A percentile compares a stretch with the other conserved stretches of the same genome.
Evolutionary conservation across 23 red algal genomes (phyloP).

Genomic region (Cyanidium caldarium): DNA sequence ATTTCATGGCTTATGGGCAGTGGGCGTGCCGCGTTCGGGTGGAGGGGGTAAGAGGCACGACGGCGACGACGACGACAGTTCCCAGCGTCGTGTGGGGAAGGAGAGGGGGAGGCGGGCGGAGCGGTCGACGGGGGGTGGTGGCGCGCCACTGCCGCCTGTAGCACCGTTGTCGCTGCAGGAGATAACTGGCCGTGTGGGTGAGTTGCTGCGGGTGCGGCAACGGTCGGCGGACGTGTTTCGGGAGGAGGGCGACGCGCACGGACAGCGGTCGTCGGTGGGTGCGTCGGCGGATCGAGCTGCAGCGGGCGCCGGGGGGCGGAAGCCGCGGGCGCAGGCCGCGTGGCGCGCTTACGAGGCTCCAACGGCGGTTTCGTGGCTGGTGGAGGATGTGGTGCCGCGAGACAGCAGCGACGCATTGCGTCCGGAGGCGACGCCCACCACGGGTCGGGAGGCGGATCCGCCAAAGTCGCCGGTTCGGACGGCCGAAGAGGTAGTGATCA

Average conservation of each 20-base stretch:
- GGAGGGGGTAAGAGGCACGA: no score
- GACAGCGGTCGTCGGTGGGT: no score
- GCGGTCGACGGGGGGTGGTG: no score
- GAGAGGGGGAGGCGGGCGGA: no score
- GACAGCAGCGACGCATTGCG: neutral
- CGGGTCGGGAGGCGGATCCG: neutral
- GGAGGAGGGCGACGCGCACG: no score
- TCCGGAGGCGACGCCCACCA: neutral
- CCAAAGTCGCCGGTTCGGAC: conserved; percentile 28
- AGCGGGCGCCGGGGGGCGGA: neutral
- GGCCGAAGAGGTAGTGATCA: conserved; percentile 53
- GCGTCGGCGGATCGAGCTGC: no score
- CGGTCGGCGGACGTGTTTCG: neutral
- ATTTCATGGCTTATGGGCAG: no score
- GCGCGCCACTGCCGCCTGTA: no score
- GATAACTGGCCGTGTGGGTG: neutral
- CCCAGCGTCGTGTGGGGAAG: no score
- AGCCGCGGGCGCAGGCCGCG: neutral
- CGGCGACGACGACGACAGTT: no score
- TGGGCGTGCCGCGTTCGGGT: no score
- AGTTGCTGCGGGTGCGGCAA: neutral
- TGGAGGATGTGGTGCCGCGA: neutral
- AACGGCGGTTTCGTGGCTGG: neutral
- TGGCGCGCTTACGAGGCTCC: neutral
- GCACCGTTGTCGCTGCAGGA: neutral